phyloP scores from a whole-genome alignment of 2,329 filamentous ascomycete genomes.

The Penicillium sp. region DNA sequence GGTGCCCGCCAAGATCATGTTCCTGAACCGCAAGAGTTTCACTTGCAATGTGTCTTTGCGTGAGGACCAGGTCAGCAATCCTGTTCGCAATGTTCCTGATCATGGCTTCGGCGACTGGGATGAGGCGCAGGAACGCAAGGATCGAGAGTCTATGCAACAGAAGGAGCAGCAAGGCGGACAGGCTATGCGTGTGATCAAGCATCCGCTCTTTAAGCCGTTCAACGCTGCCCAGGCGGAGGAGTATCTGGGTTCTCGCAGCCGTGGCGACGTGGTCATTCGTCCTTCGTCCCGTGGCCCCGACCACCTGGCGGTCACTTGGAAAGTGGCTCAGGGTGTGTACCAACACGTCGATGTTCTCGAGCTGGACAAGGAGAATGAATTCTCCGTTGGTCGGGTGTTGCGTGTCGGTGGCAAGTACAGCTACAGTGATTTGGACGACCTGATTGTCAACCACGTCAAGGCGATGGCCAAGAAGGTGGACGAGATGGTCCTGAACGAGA shows the following conservation, averaged over 20 bases:
- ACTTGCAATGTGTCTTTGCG: conserved; percentile 80
- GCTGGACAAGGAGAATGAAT: conserved; percentile 95
- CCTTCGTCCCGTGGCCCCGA: conserved; percentile 94
- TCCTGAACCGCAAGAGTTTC: conserved; percentile 84
- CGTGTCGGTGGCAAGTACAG: conserved; percentile 85
- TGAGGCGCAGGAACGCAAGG: conserved; percentile 73
- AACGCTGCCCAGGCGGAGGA: conserved; percentile 91
- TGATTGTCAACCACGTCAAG: conserved; percentile 96
- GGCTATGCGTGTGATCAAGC: conserved; percentile 93
- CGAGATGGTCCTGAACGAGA: conserved; percentile 92
- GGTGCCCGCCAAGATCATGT: conserved; percentile 82
- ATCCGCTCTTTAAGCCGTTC: conserved; percentile 92
- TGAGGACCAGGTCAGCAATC: conserved; percentile 75
- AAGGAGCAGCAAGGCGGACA: conserved; percentile 84
- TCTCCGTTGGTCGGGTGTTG: conserved; percentile 83
- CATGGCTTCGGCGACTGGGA: conserved; percentile 85
- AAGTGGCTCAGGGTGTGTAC: conserved; percentile 93
- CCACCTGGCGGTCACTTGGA: conserved; percentile 96
- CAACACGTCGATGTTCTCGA: conserved; percentile 98
- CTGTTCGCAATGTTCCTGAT: conserved; percentile 69
- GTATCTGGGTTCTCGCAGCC: conserved; percentile 80
- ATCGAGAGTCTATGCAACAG: conserved; percentile 80
- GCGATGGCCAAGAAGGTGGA: conserved; percentile 98
- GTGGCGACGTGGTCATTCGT: conserved; percentile 90
- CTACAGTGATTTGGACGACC: conserved; percentile 93